A percentile compares a stretch with the other conserved stretches of the same genome.
These are phyloP conservation scores for Hymenoscyphus scutula DNA, from an alignment of 2,329 filamentous ascomycete genomes.

Conservation along the genomic window DNA sequence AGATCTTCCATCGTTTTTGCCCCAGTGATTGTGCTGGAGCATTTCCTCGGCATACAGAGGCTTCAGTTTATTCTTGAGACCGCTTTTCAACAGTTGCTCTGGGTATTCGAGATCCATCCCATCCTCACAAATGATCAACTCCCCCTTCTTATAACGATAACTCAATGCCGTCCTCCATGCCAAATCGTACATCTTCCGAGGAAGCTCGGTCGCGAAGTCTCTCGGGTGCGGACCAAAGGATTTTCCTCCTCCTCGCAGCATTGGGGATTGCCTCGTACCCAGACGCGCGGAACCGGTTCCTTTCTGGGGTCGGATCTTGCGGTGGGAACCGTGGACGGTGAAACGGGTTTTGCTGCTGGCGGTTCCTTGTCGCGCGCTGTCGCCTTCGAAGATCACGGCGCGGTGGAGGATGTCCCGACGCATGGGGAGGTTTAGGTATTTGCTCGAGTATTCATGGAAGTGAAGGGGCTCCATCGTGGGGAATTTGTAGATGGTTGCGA, in stretches of 20 bases:
- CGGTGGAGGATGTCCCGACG: constrained; percentile 90
- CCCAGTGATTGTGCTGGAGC: constrained; percentile 69
- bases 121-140: constrained; percentile 82
- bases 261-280: constrained; percentile 77
- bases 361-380: constrained; percentile 81
- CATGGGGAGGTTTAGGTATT: constrained; percentile 82
- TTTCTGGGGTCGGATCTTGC: constrained; percentile 84
- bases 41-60: constrained; percentile 65
- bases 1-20: constrained; percentile 64
- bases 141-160: constrained; percentile 83
- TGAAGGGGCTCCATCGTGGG: constrained; percentile 80
- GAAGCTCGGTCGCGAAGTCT: constrained; percentile 82
- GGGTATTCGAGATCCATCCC: constrained; percentile 61
- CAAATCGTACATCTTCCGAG: constrained; percentile 88
- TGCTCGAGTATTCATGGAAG: constrained; percentile 74
- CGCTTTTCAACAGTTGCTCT: neutral
- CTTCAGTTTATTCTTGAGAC: constrained; percentile 17
- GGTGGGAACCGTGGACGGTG: constrained; percentile 79
- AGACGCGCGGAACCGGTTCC: constrained; percentile 77
- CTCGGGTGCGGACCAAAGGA: constrained; percentile 86
- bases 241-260: constrained; percentile 82
- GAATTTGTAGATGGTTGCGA: constrained; percentile 86
- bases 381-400: constrained; percentile 89
- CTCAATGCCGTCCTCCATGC: constrained; percentile 93
- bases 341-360: constrained; percentile 77